These are phyloP conservation scores for Sutorius eximius DNA, from an alignment of 1,284 basidiomycete species.

Conservation along the genomic window DNA sequence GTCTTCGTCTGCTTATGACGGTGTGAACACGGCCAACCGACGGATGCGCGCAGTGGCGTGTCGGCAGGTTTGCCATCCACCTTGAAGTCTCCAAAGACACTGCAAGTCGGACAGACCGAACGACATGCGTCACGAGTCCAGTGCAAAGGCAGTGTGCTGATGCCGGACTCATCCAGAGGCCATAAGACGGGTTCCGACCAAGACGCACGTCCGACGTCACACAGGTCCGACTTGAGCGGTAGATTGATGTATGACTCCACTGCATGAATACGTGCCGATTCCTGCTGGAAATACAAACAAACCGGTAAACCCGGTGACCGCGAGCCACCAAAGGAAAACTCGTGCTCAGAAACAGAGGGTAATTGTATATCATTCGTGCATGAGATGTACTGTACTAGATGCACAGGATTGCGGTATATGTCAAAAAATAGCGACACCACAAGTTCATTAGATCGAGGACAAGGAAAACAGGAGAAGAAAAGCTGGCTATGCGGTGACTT, in stretches of 20 bases:
- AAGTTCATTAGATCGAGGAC: not conserved
- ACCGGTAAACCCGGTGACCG: not conserved
- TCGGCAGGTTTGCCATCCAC: not conserved
- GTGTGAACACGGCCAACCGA: not conserved
- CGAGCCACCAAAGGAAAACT: not conserved
- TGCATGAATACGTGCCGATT: not conserved
- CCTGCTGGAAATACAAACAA: conserved; percentile 3
- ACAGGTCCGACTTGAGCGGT: conserved; percentile 1
- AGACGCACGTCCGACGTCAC: not conserved
- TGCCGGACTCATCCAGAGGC: not conserved
- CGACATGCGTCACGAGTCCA: too few relatives aligned
- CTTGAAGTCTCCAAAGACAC: not conserved
- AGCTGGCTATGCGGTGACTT: conserved; percentile 28
- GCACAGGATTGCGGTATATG: conserved; percentile 27
- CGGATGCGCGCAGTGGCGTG: not conserved
- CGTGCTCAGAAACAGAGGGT: not conserved
- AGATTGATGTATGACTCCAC: not conserved
- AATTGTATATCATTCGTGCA: conserved; percentile 2
- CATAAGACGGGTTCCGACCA: not conserved
- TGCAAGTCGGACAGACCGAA: not conserved
- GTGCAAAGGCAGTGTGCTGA: not conserved
- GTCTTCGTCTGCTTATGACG: not conserved
- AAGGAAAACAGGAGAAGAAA: not conserved
- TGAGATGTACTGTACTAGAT: conserved; percentile 10
- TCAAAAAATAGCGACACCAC: conserved; percentile 38